Base-by-base conservation (phyloP, 257 asterid species). In the Solanum rostratum region DNA sequence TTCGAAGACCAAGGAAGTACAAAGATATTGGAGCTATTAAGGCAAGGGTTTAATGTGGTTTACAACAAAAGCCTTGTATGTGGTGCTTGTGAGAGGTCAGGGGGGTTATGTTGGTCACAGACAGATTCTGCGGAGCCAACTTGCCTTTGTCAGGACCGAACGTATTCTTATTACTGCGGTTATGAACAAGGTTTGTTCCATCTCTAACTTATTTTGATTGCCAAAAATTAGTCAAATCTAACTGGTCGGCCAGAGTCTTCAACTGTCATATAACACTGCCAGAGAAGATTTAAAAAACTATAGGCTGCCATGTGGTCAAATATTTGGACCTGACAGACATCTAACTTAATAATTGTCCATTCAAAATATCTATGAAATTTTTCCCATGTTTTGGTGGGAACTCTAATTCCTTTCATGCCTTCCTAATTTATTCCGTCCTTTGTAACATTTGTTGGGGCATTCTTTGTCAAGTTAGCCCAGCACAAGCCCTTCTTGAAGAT, bases 51-150 rank as follows among this genome's bases (percentile, higher is more conserved):
- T 53, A 0, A 15, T 3, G 55, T 86, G 66, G 86, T 30, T 74
- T 86, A 82, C 49, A 30, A 7, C 18, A 39, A 85, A 8, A 69
- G 70, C 60, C 0, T 0, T 6, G 76, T 50, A 20, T 86, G 90
- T n/a, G 10, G 19, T 4, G 37, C 76, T 16, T 84, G 91, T 70
- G 45, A 4, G 83, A 20, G 0, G 2, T 55, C 90, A 0, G 27
- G 73, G 3, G 91, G 91, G 6, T 14, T 65, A 81, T 84, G 88
- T 37, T 83, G 88, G 87, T 29, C 79, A 14, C 45, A 57, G n/a
- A 70, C 85, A 20, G 69, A 81, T 62, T 22, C 14, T 2, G 0
- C 8, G 0, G 37, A 10, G 29, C 79, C 18, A 37, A 62, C 59
- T 1, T 88, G 90, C 85, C 87, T 84, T 81, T 88, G 88, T 60